Conservation (phyloP, 495 filamentous ascomycete genomes). For the Lepraria neglecta region DNA sequence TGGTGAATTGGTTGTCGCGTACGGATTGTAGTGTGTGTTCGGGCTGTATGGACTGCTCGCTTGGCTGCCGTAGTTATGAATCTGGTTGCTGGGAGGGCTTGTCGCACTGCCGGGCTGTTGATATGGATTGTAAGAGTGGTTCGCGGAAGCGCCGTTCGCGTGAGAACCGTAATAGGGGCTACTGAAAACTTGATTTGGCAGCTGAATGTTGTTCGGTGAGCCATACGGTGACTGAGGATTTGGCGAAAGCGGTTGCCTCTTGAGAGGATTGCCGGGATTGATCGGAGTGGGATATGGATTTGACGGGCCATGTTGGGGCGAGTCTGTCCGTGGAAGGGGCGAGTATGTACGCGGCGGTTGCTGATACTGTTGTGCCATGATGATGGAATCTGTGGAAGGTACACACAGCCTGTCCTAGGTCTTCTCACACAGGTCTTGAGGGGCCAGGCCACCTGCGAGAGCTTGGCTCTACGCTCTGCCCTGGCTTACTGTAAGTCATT, state of each 20-base stretch:
- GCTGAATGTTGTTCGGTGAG: slow-evolving; percentile 41
- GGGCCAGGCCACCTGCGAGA: slow-evolving; percentile 22
- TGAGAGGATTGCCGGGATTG: slow-evolving; percentile 49
- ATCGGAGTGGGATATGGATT: slow-evolving; percentile 28
- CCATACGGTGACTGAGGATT: slow-evolving; percentile 51
- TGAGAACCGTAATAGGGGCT: slow-evolving; percentile 28
- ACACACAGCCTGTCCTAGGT: not conserved
- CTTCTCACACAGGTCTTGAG: slow-evolving; percentile 14
- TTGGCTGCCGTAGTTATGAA: slow-evolving; percentile 27
- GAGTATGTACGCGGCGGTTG: slow-evolving; percentile 45
- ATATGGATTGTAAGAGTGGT: slow-evolving; percentile 29
- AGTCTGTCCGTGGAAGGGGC: slow-evolving; percentile 48
- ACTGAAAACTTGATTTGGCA: slow-evolving; percentile 29
- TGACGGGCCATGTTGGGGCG: slow-evolving; percentile 38
- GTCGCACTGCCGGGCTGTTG: slow-evolving; percentile 27
- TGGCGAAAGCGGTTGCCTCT: slow-evolving; percentile 65
- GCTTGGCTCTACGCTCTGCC: slow-evolving; percentile 20
- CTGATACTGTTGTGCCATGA: slow-evolving; percentile 62
- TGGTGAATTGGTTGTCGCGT: slow-evolving; percentile 8
- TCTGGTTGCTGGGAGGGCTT: slow-evolving; percentile 31
- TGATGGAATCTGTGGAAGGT: slow-evolving; percentile 19
- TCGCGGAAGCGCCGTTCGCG: slow-evolving; percentile 23
- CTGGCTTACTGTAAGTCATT: slow-evolving; percentile 9
- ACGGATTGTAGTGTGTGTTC: slow-evolving; percentile 19
- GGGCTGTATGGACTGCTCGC: slow-evolving; percentile 24